Evolutionary conservation across 257 asterid species (phyloP), one percentile per base, ranked within the genome.

Genomic region (Knoxia roxburghii): DNA sequence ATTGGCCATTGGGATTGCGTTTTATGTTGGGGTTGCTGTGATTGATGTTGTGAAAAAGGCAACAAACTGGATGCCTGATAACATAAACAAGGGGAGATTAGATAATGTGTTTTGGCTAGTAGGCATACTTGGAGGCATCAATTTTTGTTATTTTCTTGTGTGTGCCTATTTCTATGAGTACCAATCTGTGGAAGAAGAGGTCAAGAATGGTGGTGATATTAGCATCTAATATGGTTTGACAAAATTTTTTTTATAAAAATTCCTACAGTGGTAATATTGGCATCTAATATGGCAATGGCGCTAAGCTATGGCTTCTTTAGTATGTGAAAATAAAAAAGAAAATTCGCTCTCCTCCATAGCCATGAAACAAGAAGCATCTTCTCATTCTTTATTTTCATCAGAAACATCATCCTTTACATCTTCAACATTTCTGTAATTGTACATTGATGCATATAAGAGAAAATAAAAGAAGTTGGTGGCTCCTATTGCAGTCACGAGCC

Each of bases 81-180:
- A 73, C 37, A 68, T 77, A 23, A 70, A 73, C 67, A 20, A 51
- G 12, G 81, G 78, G 39, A 72, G 78, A 64, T 52, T 77, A 49
- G 81, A 77, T 17, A 57, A 68, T 58, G 69, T 77, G 45, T 77
- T 61, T 49, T 77, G 81, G 78, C 15, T 63, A 5, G 46, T 35
- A 64, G 54, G 86, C 67, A 49, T 68, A 0, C 26, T 85, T 23
- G 95, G 88, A 60, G 83, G 71, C 3, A 7, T 74, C 18, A 89
- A 86, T 70, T 78, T 80, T 35, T 74, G 45, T 3, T 86, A 86
- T 53, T 89, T 39, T 80, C 64, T 89, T 7, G 76, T 72, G 9
- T 86, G 91, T 63, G 72, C 79, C 13, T 64, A 53, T 2, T 57
- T 75, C n/a, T 78, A 78, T 71, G 67, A 37, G 72, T 76, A 73